phyloP scores from a whole-genome alignment of 2,329 filamentous ascomycete genomes.

The Apiospora koreana region DNA sequence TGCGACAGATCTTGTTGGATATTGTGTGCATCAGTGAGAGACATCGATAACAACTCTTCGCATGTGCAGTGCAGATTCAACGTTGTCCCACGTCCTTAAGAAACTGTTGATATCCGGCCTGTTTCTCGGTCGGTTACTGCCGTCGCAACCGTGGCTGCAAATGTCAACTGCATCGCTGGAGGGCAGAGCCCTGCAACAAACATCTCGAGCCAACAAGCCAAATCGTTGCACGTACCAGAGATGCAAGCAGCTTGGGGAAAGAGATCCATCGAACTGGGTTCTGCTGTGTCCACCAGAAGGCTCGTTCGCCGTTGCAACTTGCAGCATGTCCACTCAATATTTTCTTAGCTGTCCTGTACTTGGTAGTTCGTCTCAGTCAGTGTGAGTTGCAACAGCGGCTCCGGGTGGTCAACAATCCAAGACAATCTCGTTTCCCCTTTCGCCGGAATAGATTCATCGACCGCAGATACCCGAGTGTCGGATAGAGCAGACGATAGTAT shows the following conservation, averaged over 20 bases:
- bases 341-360: too few relatives aligned
- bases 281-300: not conserved
- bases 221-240: not conserved
- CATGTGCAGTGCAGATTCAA: too few relatives aligned
- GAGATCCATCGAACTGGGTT: not conserved
- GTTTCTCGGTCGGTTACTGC: not conserved
- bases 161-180: not conserved
- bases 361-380: not conserved
- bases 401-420: not conserved
- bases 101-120: not conserved
- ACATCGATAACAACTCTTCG: too few relatives aligned
- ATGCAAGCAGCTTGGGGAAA: not conserved
- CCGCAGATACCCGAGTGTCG: not conserved
- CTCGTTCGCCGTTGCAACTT: not conserved
- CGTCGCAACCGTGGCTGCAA: not conserved
- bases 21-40: too few relatives aligned
- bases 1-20: too few relatives aligned
- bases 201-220: not conserved
- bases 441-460: not conserved
- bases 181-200: not conserved
- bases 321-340: not conserved
- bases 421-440: not conserved
- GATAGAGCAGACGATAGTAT: not conserved
- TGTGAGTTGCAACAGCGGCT: not conserved
- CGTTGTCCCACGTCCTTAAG: not conserved